phyloP scores from a whole-genome alignment of 2,329 filamentous ascomycete species.

The Pestalotiopsis sp. region DNA sequence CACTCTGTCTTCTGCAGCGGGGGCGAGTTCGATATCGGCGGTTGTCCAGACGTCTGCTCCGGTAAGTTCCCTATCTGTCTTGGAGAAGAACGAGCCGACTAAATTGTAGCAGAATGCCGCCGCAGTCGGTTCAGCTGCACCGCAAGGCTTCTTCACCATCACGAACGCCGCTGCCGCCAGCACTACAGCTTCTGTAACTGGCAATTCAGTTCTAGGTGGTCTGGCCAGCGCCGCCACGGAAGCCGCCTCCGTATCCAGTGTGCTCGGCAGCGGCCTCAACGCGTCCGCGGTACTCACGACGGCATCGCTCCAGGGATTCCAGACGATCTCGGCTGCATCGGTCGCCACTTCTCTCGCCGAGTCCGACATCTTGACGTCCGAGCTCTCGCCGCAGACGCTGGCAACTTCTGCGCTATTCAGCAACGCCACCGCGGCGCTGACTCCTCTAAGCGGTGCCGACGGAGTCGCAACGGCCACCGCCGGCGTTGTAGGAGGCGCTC shows the following conservation, averaged over 20 bases:
- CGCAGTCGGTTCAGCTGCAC: neutral
- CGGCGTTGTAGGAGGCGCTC: neutral
- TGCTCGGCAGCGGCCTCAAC: neutral
- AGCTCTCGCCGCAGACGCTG: neutral
- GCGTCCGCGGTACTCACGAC: neutral
- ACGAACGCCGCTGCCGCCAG: neutral
- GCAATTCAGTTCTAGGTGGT: too few relatives aligned
- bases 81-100: neutral
- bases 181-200: neutral
- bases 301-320: neutral
- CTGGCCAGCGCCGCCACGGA: neutral
- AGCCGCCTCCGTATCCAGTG: neutral
- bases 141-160: constrained; percentile 5
- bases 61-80: neutral
- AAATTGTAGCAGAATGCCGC: neutral
- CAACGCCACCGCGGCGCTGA: constrained; percentile 1
- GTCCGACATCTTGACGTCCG: neutral
- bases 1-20: neutral
- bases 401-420: neutral
- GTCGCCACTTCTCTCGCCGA: neutral
- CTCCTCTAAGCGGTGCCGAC: neutral
- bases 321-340: neutral
- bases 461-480: neutral
- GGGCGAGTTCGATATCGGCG: neutral
- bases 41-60: neutral